Base-by-base conservation (phyloP, 2,329 filamentous ascomycete species). In the Escovopsis sp. region DNA sequence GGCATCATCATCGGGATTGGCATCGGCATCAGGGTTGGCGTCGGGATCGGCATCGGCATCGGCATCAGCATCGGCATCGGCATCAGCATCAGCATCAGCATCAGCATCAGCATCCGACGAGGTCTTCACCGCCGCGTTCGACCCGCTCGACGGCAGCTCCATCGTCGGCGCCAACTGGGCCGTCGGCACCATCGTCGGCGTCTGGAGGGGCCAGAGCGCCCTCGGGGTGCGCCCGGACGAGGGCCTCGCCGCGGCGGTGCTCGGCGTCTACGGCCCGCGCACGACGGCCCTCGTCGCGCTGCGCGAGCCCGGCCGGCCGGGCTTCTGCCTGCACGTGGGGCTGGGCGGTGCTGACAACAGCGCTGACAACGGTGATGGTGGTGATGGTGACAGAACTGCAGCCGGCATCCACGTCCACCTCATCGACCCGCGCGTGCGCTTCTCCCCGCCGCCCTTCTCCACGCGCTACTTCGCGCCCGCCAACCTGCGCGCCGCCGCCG, bases 101-200 rank as follows among this genome's bases (percentile, higher is more conserved):
- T 15, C 15, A 15, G 15, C 15, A 15, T 15, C 15, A 15, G 15
- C 15, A 15, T 3, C 28, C 28, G 28, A 1, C 28, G 28, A 76
- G 49, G 52, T 59, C 26, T 80, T 80, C 56, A 70, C 74, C 0
- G 57, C 78, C 8, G 75, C 73, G 0, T 80, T 80, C 49, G 76
- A 80, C 49, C 76, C 76, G 0, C 66, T 80, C 0, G 76, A 80
- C 49, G 76, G 76, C 10, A 75, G 70, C 55, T 78, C 72, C 47
- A 75, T 76, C 50, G 73, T 76, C 36, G 69, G 63, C 1, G 64
- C 72, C 1, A 75, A 75, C 52, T 76, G 72, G 72, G 64, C 69
- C 1, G 72, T 76, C 8, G 72, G 72, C 19, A 68, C 73, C 38
- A 80, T 80, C 46, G 58, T 77, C 12, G 75, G 75, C 7, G 57